Evolutionary conservation across 352 stramenopile genomes (phyloP).

Genomic region (Saprolegnia diclina): DNA sequence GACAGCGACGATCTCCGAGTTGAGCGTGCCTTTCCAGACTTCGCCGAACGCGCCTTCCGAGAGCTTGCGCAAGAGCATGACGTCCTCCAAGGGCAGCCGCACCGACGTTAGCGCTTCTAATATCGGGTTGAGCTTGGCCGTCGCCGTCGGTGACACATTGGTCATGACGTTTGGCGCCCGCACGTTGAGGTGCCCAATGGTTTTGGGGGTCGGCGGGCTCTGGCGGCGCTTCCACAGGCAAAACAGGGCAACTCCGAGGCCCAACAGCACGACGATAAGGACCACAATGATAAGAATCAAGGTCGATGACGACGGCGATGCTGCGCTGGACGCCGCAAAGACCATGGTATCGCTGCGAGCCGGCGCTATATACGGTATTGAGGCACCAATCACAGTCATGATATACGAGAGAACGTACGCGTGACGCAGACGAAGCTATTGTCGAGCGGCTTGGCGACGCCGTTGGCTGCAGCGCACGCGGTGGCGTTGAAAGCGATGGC

Average conservation of each 20-base stretch:
- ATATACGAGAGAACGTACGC: too few relatives aligned
- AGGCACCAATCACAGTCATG: too few relatives aligned
- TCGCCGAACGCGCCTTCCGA: constrained; percentile 44
- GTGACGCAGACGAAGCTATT: too few relatives aligned
- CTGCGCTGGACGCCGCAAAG: neutral
- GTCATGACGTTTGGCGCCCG: neutral
- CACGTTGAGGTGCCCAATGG: neutral
- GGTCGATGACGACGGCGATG: neutral
- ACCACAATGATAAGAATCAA: neutral
- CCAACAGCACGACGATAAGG: too few relatives aligned
- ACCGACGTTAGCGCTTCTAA: neutral
- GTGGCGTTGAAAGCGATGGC: neutral
- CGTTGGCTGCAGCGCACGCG: neutral
- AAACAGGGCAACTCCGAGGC: too few relatives aligned
- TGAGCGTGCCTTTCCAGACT: constrained; percentile 39
- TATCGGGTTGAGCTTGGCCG: neutral
- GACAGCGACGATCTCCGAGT: constrained; percentile 38
- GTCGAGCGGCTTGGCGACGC: neutral
- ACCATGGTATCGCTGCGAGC: too few relatives aligned
- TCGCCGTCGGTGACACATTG: neutral
- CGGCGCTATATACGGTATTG: too few relatives aligned
- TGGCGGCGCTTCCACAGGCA: too few relatives aligned
- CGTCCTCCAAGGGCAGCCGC: neutral
- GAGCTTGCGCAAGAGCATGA: constrained; percentile 25
- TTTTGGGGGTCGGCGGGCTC: neutral